A percentile compares a stretch with the other conserved stretches of the same genome.
Conservation (phyloP, 768 basidiomycete species). For the Lactifluus rugatus region DNA sequence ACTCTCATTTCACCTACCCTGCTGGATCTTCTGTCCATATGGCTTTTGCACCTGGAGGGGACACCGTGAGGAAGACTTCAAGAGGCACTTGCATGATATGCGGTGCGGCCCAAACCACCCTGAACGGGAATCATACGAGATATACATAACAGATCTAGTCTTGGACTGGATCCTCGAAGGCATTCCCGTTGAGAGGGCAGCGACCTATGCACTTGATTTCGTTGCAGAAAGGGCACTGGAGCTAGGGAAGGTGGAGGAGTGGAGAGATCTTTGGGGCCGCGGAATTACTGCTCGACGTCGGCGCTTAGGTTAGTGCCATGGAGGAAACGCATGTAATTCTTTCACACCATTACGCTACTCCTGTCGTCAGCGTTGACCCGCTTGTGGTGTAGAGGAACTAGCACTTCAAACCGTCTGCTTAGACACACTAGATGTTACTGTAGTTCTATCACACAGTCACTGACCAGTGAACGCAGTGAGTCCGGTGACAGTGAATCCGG, state of each 20-base stretch:
- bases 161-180: neutral
- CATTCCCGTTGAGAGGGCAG: neutral
- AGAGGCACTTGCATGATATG: neutral
- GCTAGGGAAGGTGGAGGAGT: neutral
- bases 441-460: too few relatives aligned
- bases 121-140: neutral
- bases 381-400: neutral
- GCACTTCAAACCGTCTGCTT: neutral
- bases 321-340: neutral
- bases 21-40: neutral
- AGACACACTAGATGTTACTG: neutral
- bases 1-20: neutral
- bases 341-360: neutral
- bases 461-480: too few relatives aligned
- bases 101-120: neutral
- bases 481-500: too few relatives aligned
- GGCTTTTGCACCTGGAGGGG: neutral
- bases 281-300: neutral
- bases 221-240: neutral
- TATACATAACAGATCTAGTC: neutral
- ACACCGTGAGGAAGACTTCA: neutral
- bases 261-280: neutral
- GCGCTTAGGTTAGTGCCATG: neutral
- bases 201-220: neutral
- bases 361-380: neutral